These are phyloP conservation scores for Volvox reticuliferus DNA, from an alignment of 139 green algal genomes.

Conservation along the genomic window DNA sequence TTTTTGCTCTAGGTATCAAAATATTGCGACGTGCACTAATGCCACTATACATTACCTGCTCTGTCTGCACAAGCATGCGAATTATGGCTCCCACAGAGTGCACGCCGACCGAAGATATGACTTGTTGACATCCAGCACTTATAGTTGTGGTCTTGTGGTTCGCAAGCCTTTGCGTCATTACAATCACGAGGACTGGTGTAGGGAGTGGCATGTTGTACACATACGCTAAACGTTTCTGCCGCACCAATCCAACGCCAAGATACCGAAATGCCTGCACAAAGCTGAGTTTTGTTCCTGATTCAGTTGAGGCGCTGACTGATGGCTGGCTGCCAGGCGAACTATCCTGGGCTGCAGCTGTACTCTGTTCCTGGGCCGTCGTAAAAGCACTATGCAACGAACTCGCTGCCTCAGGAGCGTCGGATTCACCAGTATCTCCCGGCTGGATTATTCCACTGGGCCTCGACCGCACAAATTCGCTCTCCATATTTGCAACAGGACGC, in stretches of 20 bases:
- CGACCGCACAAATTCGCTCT: too few species aligned
- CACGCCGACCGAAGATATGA: neutral
- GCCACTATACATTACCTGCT: neutral
- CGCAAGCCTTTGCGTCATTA: neutral
- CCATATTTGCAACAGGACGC: too few species aligned
- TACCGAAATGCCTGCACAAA: constrained; percentile 22
- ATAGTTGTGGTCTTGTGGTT: neutral
- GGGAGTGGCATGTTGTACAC: constrained; percentile 20
- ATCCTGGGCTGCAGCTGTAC: neutral
- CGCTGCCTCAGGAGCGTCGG: neutral
- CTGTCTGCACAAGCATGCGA: neutral
- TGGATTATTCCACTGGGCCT: too few species aligned
- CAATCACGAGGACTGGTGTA: neutral
- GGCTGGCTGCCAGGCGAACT: neutral
- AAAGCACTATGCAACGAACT: constrained; percentile 15
- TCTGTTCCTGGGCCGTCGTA: neutral
- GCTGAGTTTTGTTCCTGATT: neutral
- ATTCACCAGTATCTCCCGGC: neutral
- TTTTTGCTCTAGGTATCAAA: too few species aligned
- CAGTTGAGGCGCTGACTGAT: neutral
- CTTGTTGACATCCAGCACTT: neutral
- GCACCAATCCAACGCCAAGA: neutral
- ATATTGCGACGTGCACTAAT: too few species aligned
- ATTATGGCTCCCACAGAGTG: constrained; percentile 33
- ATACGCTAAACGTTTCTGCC: neutral